phyloP scores from a whole-genome alignment of 2,329 filamentous ascomycete species.

The Drechslera avenae region DNA sequence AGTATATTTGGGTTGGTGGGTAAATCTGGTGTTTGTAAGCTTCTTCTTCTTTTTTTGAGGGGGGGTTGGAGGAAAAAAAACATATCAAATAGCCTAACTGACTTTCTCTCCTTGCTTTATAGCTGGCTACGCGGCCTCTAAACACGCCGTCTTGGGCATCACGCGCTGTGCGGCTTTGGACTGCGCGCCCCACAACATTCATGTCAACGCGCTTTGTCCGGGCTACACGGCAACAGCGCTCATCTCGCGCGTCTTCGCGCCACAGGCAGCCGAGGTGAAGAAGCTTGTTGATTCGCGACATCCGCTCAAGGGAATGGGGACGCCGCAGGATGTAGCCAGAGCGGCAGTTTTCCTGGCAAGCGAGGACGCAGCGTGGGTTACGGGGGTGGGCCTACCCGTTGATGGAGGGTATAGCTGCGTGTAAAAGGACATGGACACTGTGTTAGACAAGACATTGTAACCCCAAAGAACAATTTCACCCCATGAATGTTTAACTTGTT shows the following conservation, averaged over 20 bases:
- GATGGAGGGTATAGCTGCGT: slow-evolving; percentile 53
- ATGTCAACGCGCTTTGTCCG: slow-evolving; percentile 61
- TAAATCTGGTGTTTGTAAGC: slow-evolving; percentile 27
- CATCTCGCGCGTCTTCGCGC: slow-evolving; percentile 24
- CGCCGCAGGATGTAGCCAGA: slow-evolving; percentile 40
- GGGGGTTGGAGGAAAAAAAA: too few species aligned
- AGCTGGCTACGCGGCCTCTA: slow-evolving; percentile 54
- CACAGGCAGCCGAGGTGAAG: slow-evolving; percentile 11
- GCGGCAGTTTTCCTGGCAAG: slow-evolving; percentile 55
- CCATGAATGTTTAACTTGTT: too few species aligned
- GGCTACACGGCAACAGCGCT: slow-evolving; percentile 50
- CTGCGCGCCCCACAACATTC: slow-evolving; percentile 55
- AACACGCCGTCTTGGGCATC: slow-evolving; percentile 58
- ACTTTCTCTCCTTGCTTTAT: neutral
- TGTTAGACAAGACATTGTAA: too few species aligned
- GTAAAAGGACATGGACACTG: slow-evolving; percentile 3
- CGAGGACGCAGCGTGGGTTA: slow-evolving; percentile 55
- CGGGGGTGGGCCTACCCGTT: slow-evolving; percentile 52
- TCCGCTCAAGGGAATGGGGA: slow-evolving; percentile 40
- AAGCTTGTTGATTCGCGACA: slow-evolving; percentile 24
- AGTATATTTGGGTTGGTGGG: slow-evolving; percentile 55
- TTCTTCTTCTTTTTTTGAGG: neutral
- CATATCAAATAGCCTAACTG: neutral
- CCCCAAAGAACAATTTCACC: too few species aligned
- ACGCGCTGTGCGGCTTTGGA: slow-evolving; percentile 58